phyloP scores from a whole-genome alignment of 192 early-diverging fungal species.

The Jimgerdemannia flammicorona region DNA sequence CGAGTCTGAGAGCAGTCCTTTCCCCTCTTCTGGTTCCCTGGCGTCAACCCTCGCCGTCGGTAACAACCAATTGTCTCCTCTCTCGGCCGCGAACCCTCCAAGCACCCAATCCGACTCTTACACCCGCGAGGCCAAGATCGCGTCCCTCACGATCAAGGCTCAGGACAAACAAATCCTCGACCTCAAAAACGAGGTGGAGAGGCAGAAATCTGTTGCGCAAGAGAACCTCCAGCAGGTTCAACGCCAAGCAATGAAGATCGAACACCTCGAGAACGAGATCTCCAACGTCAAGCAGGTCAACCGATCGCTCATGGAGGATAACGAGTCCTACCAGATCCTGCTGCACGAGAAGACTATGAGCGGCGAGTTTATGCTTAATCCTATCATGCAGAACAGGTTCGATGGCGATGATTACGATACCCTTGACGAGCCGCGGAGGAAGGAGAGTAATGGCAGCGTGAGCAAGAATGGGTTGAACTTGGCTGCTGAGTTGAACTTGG shows the following conservation, averaged over 20 bases:
- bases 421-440: conserved; percentile 71
- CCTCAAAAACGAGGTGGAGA: conserved; percentile 34
- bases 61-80: not conserved
- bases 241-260: conserved; percentile 30
- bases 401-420: conserved; percentile 80
- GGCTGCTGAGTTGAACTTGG: conserved; percentile 29
- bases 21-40: not conserved
- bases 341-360: conserved; percentile 79
- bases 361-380: conserved; percentile 68
- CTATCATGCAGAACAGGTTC: conserved; percentile 58
- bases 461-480: conserved; percentile 44
- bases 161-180: conserved; percentile 39
- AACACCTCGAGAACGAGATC: conserved; percentile 53
- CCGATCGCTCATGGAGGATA: conserved; percentile 71
- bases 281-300: conserved; percentile 64
- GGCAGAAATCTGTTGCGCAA: conserved; percentile 30
- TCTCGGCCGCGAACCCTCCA: not conserved
- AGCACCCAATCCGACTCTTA: not conserved
- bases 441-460: conserved; percentile 76
- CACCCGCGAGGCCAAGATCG: conserved; percentile 32
- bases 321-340: conserved; percentile 76
- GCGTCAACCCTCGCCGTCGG: not conserved
- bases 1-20: conserved; percentile 1
- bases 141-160: conserved; percentile 34
- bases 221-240: conserved; percentile 30